Conservation (phyloP, 1,284 basidiomycete species). For the Ganoderma boninense region DNA sequence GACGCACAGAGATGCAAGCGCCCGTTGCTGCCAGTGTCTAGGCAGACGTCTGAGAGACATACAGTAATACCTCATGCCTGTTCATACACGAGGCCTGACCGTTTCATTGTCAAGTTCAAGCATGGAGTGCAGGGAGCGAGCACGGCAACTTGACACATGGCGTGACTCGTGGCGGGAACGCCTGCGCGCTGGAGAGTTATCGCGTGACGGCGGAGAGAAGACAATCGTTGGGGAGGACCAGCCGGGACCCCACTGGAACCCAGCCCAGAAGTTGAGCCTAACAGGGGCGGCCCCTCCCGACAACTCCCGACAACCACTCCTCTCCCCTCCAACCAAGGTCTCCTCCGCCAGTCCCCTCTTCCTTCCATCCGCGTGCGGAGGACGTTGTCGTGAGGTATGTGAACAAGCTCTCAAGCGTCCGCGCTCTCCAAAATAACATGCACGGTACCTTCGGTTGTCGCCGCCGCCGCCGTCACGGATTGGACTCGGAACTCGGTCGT, state of each 20-base stretch:
- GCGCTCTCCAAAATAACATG: not conserved
- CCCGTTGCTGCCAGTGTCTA: too few species aligned
- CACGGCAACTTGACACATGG: constrained; percentile 16
- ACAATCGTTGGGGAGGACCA: not conserved
- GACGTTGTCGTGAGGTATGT: constrained; percentile 2
- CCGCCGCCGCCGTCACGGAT: not conserved
- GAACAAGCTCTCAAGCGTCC: not conserved
- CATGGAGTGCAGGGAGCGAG: not conserved
- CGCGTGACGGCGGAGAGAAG: constrained; percentile 23
- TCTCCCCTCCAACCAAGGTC: not conserved
- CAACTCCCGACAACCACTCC: not conserved
- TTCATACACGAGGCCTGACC: not conserved
- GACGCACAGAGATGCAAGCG: too few species aligned
- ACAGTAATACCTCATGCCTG: too few species aligned
- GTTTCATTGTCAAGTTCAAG: not conserved
- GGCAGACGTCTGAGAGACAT: too few species aligned
- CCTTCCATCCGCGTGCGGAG: not conserved
- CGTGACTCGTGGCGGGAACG: constrained; percentile 26
- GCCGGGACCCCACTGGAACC: not conserved
- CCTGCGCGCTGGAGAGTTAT: constrained; percentile 14
- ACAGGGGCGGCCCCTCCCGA: constrained; percentile 9
- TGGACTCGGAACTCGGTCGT: not conserved
- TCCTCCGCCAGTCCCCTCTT: not conserved
- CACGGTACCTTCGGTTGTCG: not conserved
- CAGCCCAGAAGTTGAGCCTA: constrained; percentile 8